These are phyloP conservation scores for Phaffia australis DNA, from an alignment of 768 basidiomycete genomes.

Conservation along the genomic window DNA sequence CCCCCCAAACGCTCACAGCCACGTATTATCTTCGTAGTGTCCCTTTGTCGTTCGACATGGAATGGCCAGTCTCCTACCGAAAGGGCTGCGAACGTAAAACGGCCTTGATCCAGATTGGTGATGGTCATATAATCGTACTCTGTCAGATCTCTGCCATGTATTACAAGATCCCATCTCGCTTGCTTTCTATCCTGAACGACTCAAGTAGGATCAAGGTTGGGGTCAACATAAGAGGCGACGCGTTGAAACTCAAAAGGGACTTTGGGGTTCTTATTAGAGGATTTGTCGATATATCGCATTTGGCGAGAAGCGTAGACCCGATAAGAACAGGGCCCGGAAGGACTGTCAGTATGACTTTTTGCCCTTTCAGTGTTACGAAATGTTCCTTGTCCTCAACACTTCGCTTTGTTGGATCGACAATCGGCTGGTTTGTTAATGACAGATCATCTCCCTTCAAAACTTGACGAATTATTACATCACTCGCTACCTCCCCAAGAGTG, in stretches of 20 bases:
- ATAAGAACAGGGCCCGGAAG: conserved; percentile 11
- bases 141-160: conserved; percentile 14
- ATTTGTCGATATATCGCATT: conserved; percentile 13
- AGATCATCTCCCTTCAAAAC: conserved; percentile 14
- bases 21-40: neutral
- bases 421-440: no score
- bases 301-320: conserved; percentile 9
- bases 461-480: conserved; percentile 5
- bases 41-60: neutral
- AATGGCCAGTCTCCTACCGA: conserved; percentile 17
- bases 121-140: conserved; percentile 16
- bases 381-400: neutral
- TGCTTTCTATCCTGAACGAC: conserved; percentile 5
- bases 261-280: conserved; percentile 5
- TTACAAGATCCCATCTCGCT: conserved; percentile 6
- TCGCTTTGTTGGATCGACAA: neutral
- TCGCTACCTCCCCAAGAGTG: conserved; percentile 15
- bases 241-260: conserved; percentile 17
- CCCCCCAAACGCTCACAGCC: neutral
- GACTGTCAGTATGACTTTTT: neutral
- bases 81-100: conserved; percentile 18
- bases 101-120: conserved; percentile 15
- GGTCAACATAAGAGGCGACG: conserved; percentile 22
- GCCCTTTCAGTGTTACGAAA: neutral
- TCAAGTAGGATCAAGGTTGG: conserved; percentile 13